phyloP scores from a whole-genome alignment of 2,329 filamentous ascomycete species.

The Emmonsiellopsis sp. region DNA sequence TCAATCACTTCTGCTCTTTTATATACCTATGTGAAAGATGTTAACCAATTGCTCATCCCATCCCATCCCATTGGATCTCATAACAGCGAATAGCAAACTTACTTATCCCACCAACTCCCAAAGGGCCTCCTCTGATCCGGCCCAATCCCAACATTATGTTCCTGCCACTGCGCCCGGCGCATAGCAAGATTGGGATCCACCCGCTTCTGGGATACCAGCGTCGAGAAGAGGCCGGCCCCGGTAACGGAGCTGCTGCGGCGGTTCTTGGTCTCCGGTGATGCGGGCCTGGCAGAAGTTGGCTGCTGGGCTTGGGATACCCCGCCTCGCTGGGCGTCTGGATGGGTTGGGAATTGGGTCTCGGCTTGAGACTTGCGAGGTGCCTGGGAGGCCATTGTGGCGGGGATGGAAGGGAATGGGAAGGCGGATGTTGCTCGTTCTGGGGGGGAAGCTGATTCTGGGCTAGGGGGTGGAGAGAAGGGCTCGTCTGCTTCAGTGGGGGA shows the following conservation, averaged over 20 bases:
- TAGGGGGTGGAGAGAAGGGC: not conserved
- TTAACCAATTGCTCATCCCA: too few species aligned
- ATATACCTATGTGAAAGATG: too few species aligned
- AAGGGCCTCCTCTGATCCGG: constrained; percentile 28
- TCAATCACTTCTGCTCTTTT: too few species aligned
- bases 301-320: not conserved
- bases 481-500: constrained; percentile 7
- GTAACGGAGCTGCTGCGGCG: not conserved
- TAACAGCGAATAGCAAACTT: too few species aligned
- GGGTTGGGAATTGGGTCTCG: not conserved
- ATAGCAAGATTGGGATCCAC: constrained; percentile 26
- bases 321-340: not conserved
- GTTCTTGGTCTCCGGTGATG: not conserved
- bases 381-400: constrained; percentile 1
- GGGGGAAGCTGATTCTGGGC: not conserved
- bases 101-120: constrained; percentile 31
- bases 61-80: too few species aligned
- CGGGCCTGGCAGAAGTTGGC: not conserved
- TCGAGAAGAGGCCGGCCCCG: constrained; percentile 16
- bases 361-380: not conserved
- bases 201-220: constrained; percentile 37
- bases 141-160: constrained; percentile 25
- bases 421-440: constrained; percentile 14
- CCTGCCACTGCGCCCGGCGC: constrained; percentile 35
- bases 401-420: constrained; percentile 4